Percentiles rank a stretch among this genome's conserved stretches.
Conservation (phyloP, 2,329 filamentous ascomycete genomes). For the Fusarium goolgardi region DNA sequence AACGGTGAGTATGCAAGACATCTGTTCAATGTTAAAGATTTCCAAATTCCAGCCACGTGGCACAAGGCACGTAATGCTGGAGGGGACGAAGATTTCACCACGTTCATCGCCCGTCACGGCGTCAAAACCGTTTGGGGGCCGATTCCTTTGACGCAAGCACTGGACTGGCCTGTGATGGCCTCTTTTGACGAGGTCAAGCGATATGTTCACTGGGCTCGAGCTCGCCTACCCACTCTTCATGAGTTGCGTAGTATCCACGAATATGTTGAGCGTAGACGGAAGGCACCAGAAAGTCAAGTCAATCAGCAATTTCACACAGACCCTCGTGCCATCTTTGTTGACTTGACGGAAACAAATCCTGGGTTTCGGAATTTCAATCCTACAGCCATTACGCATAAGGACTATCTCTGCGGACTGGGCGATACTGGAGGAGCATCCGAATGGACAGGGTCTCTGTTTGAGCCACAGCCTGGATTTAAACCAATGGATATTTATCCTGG, state of each 20-base stretch:
- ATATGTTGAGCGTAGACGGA: slow-evolving; percentile 1
- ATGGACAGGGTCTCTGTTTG: slow-evolving; percentile 19
- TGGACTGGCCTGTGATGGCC: slow-evolving; percentile 30
- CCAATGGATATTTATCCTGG: slow-evolving; percentile 33
- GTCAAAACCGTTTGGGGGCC: slow-evolving; percentile 27
- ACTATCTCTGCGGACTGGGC: slow-evolving; percentile 19
- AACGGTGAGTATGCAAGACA: slow-evolving; percentile 27
- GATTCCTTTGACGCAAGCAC: slow-evolving; percentile 3
- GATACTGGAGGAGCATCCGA: slow-evolving; percentile 34
- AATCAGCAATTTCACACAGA: slow-evolving; percentile 18
- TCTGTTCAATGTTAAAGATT: not conserved
- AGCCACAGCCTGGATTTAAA: slow-evolving; percentile 27
- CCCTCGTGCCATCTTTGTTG: slow-evolving; percentile 6
- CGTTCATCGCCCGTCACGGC: slow-evolving; percentile 10
- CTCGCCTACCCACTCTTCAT: slow-evolving; percentile 24
- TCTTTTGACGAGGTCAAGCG: slow-evolving; percentile 29
- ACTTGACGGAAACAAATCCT: slow-evolving; percentile 17
- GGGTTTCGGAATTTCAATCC: slow-evolving; percentile 29
- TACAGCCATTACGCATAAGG: slow-evolving; percentile 9
- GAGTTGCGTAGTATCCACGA: slow-evolving; percentile 33
- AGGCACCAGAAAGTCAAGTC: slow-evolving; percentile 1
- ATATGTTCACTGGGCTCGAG: slow-evolving; percentile 22
- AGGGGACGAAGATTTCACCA: not conserved
- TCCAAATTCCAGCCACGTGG: slow-evolving; percentile 13
- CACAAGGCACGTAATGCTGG: not conserved